These are phyloP conservation scores for Conringia planisiliqua DNA, from an alignment of 345 rosid genomes.

Conservation along the genomic window DNA sequence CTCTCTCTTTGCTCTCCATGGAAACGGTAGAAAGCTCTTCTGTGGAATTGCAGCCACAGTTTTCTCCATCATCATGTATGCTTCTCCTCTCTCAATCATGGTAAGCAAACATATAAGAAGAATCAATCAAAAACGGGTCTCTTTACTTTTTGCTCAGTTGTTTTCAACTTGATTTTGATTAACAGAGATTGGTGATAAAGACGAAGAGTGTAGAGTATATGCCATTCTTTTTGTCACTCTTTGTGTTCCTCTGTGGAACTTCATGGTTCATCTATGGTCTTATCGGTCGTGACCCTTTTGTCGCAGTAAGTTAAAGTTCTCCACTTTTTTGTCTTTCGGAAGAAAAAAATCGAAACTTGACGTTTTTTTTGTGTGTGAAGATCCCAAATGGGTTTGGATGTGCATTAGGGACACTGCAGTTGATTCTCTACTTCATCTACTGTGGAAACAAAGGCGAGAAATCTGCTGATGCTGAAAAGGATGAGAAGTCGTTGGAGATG, in stretches of 20 bases:
- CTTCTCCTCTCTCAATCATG: conserved; percentile 91
- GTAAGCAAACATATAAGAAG: conserved; percentile 39
- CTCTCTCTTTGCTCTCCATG: conserved; percentile 70
- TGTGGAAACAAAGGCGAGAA: conserved; percentile 45
- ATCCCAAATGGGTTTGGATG: conserved; percentile 93
- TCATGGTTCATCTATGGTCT: conserved; percentile 92
- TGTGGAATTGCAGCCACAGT: conserved; percentile 80
- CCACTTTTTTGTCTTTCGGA: not conserved
- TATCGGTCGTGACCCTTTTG: conserved; percentile 78
- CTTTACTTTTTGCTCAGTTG: not conserved
- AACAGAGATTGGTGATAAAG: conserved; percentile 82
- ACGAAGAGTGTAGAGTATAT: conserved; percentile 95
- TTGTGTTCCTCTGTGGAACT: conserved; percentile 91
- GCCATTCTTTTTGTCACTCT: conserved; percentile 94
- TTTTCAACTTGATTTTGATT: not conserved
- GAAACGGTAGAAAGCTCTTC: conserved; percentile 61
- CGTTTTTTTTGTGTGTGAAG: conserved; percentile 32
- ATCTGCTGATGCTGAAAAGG: conserved; percentile 24
- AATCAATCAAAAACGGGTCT: not conserved
- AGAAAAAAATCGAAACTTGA: not conserved
- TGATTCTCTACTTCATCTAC: conserved; percentile 78
- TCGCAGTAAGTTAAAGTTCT: conserved; percentile 53
- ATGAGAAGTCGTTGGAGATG: conserved; percentile 37
- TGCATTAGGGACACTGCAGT: conserved; percentile 67
- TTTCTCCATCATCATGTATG: conserved; percentile 96